Base-by-base conservation (phyloP, 345 rosid species). In the Citrus medica region DNA sequence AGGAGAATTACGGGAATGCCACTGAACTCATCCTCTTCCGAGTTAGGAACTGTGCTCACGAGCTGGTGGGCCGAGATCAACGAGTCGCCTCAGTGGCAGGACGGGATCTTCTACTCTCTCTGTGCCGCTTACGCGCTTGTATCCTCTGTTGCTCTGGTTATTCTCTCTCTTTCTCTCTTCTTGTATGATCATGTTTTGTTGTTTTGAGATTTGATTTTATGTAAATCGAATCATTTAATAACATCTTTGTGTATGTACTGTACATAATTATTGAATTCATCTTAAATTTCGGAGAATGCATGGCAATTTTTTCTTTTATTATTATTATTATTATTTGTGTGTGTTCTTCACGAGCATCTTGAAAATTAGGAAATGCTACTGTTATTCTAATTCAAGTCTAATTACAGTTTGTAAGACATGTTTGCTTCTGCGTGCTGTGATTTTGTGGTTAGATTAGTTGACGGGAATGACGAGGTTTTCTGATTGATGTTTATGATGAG, bases 51-150 rank as follows among this genome's bases (percentile, higher is more conserved):
- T 30, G 38, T 78, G 60, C 67, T 78, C 59, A 65, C 81, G 69
- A 83, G 75, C 70, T 94, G 98, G 98, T 94, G 98, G 98, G 90
- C 88, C 1, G 93, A 90, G 81, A 87, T 94, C 87, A 90, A 94
- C 79, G 97, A 92, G 69, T 91, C 98, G n/a, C 67, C 86, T 80
- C 85, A 76, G 64, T 96, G 98, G 98, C 99, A 96, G 78, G 95
- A 96, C 80, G 98, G 97, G 84, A 88, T 96, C 82, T 96, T 89
- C 79, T 96, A 87, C 82, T 67, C 95, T 78, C 98, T 96, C 28
- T 94, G 95, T 71, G 99, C 89, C 48, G 90, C 97, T 84, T 96
- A 94, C 79, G 95, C 97, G 46, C 92, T 96, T 37, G 99, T 96
- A 70, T 96, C 99, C 51, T 60, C 85, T 60, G 84, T 94, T 46